Conservation (phyloP, 345 rosid species). For the Pistacia integerrima region DNA sequence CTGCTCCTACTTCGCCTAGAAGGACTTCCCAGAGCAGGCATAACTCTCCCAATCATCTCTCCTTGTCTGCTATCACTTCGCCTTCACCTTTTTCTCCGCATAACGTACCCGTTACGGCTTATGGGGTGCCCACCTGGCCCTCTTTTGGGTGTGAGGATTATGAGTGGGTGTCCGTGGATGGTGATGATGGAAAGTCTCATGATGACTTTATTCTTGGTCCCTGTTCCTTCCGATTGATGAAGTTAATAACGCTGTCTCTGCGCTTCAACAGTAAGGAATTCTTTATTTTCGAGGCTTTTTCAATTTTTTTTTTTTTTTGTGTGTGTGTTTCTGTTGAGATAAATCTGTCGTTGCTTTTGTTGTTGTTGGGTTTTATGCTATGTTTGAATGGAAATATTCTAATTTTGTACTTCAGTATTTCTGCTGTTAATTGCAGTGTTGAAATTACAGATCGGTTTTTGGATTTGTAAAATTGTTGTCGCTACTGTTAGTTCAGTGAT, state of each 20-base stretch:
- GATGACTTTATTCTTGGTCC: conserved; percentile 52
- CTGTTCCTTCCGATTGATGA: conserved; percentile 76
- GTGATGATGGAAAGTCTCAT: conserved; percentile 25
- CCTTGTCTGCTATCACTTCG: conserved; percentile 38
- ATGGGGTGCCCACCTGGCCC: conserved; percentile 25
- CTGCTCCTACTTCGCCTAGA: conserved; percentile 40
- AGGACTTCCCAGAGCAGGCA: conserved; percentile 30
- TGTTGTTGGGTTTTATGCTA: not conserved
- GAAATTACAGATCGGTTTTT: not conserved
- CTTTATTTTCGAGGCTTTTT: not conserved
- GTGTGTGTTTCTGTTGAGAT: not conserved
- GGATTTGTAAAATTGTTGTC: not conserved
- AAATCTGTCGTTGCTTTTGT: not conserved
- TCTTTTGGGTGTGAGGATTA: conserved; percentile 48
- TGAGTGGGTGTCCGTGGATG: conserved; percentile 68
- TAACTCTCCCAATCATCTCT: conserved; percentile 27
- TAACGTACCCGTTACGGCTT: conserved; percentile 34
- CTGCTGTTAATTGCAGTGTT: not conserved
- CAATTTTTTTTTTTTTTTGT: no score
- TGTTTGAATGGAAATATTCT: not conserved
- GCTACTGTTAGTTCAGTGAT: not conserved
- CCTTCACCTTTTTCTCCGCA: conserved; percentile 29
- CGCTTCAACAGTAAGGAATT: conserved; percentile 62
- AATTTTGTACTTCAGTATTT: not conserved
- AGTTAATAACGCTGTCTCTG: conserved; percentile 74